Evolutionary conservation across 1,284 basidiomycete genomes (phyloP).

Genomic region (Ceratobasidium papillatum): DNA sequence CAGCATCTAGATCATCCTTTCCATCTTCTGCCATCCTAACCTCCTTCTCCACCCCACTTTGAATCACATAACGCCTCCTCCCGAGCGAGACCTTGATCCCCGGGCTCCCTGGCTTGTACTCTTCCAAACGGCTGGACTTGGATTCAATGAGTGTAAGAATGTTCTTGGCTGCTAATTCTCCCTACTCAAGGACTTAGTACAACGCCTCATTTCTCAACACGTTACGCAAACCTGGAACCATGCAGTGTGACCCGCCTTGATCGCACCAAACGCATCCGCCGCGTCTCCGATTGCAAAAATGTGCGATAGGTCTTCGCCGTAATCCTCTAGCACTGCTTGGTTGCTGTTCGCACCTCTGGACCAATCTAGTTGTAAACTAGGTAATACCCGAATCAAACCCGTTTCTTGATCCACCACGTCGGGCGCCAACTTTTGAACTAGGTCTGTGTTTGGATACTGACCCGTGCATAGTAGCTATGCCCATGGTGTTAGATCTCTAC

Average conservation of each 20-base stretch:
- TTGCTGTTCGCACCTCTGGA: neutral
- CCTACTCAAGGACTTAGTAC: conserved; percentile 44
- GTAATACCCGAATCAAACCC: conserved; percentile 62
- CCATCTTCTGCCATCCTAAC: conserved; percentile 14
- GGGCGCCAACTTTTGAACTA: conserved; percentile 63
- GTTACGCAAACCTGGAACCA: conserved; percentile 60
- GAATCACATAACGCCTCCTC: conserved; percentile 47
- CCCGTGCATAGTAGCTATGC: conserved; percentile 76
- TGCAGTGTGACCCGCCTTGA: conserved; percentile 72
- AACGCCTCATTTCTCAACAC: conserved; percentile 39
- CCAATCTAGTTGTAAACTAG: conserved; percentile 66
- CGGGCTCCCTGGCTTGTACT: conserved; percentile 65
- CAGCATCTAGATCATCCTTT: conserved; percentile 12
- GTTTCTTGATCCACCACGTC: conserved; percentile 60
- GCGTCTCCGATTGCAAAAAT: conserved; percentile 51
- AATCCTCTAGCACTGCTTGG: neutral
- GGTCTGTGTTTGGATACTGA: conserved; percentile 72
- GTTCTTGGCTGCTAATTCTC: conserved; percentile 50
- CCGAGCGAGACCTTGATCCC: conserved; percentile 78
- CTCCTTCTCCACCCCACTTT: neutral
- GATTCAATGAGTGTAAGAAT: conserved; percentile 51
- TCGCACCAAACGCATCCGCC: conserved; percentile 54
- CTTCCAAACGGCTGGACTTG: conserved; percentile 55
- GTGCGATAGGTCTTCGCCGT: conserved; percentile 3
- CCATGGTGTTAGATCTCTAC: neutral